Evolutionary conservation across 73 alveolate species (phyloP).

Genomic region (Tetrahymena elliotti): DNA sequence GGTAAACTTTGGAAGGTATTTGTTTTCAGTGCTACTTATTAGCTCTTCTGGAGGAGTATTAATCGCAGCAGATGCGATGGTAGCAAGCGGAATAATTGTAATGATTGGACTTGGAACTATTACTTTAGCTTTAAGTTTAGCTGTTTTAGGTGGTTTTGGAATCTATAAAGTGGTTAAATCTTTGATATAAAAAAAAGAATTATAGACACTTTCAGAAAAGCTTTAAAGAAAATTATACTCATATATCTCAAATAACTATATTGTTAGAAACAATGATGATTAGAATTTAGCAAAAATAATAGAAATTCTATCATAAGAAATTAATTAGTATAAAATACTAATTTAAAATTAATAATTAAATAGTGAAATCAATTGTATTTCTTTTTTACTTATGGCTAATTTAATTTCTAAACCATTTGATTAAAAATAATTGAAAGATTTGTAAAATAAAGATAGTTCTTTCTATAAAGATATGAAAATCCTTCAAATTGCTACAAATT

Average conservation of each 20-base stretch:
- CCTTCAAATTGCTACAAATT: neutral
- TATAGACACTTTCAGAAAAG: too few relatives aligned
- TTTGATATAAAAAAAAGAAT: too few relatives aligned
- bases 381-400: too few relatives aligned
- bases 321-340: neutral
- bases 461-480: neutral
- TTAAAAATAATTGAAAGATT: too few relatives aligned
- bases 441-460: neutral
- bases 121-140: neutral
- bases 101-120: neutral
- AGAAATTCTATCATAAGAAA: too few relatives aligned
- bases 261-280: too few relatives aligned
- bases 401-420: neutral
- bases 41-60: neutral
- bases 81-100: neutral
- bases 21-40: neutral
- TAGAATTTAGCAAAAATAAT: too few relatives aligned
- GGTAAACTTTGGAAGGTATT: neutral
- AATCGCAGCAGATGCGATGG: neutral
- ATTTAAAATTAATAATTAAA: too few relatives aligned
- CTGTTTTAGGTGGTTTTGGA: neutral
- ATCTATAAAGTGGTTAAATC: too few relatives aligned
- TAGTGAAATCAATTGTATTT: neutral
- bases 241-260: too few relatives aligned
- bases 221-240: too few relatives aligned